Evolutionary conservation across 2,329 filamentous ascomycete genomes (phyloP).

Genomic region (Exserohilum turcica): DNA sequence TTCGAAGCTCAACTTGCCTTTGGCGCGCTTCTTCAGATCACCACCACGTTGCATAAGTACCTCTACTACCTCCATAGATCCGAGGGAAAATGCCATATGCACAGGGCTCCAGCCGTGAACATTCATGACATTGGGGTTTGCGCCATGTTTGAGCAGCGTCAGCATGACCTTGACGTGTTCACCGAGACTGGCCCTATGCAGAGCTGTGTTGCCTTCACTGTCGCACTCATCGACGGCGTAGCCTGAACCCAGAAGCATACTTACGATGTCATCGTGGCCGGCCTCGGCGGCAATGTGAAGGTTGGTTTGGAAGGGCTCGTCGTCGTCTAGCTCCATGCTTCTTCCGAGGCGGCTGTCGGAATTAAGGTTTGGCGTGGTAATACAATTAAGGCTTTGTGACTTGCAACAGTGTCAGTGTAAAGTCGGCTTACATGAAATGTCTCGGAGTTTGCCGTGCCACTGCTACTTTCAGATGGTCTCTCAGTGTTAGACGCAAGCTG

Average conservation of each 20-base stretch:
- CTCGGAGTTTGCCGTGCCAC: no score
- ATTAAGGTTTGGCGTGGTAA: no score
- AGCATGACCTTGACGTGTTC: neutral
- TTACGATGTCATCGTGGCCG: neutral
- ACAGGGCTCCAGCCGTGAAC: neutral
- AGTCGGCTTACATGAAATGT: no score
- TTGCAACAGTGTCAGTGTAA: no score
- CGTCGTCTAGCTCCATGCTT: neutral
- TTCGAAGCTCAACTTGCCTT: neutral
- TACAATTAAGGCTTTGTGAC: no score
- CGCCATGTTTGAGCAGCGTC: neutral
- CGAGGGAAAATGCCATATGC: neutral
- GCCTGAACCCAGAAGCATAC: neutral
- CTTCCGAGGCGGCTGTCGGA: no score
- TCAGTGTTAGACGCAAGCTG: neutral
- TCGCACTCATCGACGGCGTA: neutral
- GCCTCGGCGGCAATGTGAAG: neutral
- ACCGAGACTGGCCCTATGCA: neutral
- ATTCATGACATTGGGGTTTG: neutral
- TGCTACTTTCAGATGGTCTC: no score
- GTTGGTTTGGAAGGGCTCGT: neutral
- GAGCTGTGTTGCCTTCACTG: no score
- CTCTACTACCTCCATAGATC: neutral
- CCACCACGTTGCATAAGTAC: neutral
- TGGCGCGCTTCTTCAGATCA: neutral